A percentile compares a stretch with the other conserved stretches of the same genome.
Evolutionary conservation across 2,329 filamentous ascomycete species (phyloP).

Genomic region (Xylariales sp.): DNA sequence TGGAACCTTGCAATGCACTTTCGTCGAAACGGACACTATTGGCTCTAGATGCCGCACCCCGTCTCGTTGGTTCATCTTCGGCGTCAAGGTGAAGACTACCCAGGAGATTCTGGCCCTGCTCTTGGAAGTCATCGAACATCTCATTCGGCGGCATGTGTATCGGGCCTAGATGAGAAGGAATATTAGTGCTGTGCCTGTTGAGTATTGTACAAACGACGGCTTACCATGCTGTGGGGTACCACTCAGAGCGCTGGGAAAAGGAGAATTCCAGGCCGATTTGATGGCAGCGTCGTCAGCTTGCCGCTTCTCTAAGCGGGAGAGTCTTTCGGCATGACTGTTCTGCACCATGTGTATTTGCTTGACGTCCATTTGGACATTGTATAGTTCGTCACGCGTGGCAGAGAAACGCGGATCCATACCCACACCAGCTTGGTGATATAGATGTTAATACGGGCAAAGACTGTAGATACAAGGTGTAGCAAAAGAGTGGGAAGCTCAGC

Average conservation of each 20-base stretch:
- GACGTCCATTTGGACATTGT: slow-evolving; percentile 76
- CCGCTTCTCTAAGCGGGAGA: slow-evolving; percentile 72
- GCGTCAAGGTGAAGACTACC: slow-evolving; percentile 85
- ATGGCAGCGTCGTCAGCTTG: slow-evolving; percentile 74
- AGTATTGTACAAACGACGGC: slow-evolving; percentile 44
- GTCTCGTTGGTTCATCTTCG: slow-evolving; percentile 85
- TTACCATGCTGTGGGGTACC: slow-evolving; percentile 89
- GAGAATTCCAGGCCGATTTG: slow-evolving; percentile 93
- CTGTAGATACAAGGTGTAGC: slow-evolving; percentile 27
- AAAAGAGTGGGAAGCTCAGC: slow-evolving; percentile 23
- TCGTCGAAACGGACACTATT: slow-evolving; percentile 99
- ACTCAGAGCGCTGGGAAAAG: slow-evolving; percentile 86
- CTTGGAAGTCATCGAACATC: slow-evolving; percentile 90
- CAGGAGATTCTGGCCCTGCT: slow-evolving; percentile 82
- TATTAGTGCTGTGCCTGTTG: slow-evolving; percentile 4
- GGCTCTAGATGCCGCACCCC: slow-evolving; percentile 88
- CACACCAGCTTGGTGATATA: slow-evolving; percentile 39
- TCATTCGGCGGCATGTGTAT: slow-evolving; percentile 83
- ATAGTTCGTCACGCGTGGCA: slow-evolving; percentile 71
- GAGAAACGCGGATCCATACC: slow-evolving; percentile 74
- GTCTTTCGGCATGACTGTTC: slow-evolving; percentile 70
- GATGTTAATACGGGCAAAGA: slow-evolving; percentile 33
- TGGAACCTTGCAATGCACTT: slow-evolving; percentile 86
- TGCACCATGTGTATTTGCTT: slow-evolving; percentile 75
- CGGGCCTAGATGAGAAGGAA: slow-evolving; percentile 67